A percentile compares a stretch with the other conserved stretches of the same genome.
Conservation (phyloP, 1,284 basidiomycete genomes). For the Heterobasidion occidentale region DNA sequence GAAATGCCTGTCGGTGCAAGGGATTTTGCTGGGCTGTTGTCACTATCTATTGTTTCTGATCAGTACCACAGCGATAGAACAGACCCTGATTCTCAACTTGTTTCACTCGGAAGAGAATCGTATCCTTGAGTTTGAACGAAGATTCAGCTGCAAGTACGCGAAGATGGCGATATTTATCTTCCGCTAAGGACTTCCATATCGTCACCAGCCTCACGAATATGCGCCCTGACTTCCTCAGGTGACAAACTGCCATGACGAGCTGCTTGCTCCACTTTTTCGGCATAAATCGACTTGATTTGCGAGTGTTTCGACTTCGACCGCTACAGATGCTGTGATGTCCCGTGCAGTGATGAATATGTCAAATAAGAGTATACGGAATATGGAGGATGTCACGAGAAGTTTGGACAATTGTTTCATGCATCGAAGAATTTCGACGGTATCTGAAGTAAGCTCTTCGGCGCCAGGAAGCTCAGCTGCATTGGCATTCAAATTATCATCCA, state of each 20-base stretch:
- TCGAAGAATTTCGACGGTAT: slow-evolving; percentile 23
- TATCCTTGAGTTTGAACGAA: slow-evolving; percentile 23
- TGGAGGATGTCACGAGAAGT: slow-evolving; percentile 33
- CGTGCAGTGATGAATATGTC: slow-evolving; percentile 29
- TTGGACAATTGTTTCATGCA: slow-evolving; percentile 26
- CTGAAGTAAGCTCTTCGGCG: slow-evolving; percentile 23
- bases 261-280: background rate
- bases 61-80: background rate
- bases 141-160: slow-evolving; percentile 13
- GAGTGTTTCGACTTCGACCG: slow-evolving; percentile 26
- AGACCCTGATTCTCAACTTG: slow-evolving; percentile 19
- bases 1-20: slow-evolving; percentile 27
- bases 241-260: background rate
- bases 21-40: slow-evolving; percentile 30
- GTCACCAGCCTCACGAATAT: slow-evolving; percentile 6
- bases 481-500: background rate
- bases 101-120: slow-evolving; percentile 27
- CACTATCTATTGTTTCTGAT: slow-evolving; percentile 24
- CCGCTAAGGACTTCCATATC: background rate
- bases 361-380: slow-evolving; percentile 34
- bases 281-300: slow-evolving; percentile 18
- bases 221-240: slow-evolving; percentile 8
- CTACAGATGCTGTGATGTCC: slow-evolving; percentile 29
- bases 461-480: slow-evolving; percentile 8
- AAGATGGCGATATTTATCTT: slow-evolving; percentile 11